Base-by-base conservation (phyloP, 2,329 filamentous ascomycete genomes). In the Grosmannia penicillata region DNA sequence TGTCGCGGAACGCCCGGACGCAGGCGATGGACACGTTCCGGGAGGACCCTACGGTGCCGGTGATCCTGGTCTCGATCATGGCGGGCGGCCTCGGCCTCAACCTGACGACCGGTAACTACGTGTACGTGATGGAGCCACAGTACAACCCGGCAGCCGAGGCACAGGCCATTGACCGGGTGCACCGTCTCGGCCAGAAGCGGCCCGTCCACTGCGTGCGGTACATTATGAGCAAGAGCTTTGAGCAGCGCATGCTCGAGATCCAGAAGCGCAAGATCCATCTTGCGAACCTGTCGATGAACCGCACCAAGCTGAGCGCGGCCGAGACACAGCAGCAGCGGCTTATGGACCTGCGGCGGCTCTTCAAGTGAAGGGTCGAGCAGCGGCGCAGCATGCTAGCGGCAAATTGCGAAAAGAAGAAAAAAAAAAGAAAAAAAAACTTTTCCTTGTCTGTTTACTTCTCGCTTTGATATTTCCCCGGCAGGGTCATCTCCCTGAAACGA, bases 91-190 rank as follows among this genome's bases (percentile, higher is more conserved):
- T 95, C 14, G 89, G 89, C 13, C 75, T 96, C 28, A 96, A 96
- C 53, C 64, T 96, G 39, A 95, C 87, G 0, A 68, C 82, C 0
- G 89, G 80, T 24, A 91, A 78, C 53, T 81, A 74, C 39, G 89
- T 93, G 13, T 96, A 91, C 55, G 82, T 96, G 50, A 96, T 98
- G 89, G 91, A 98, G 56, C 91, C 91, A 6, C 87, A 95, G 53
- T 98, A 89, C 63, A 98, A 98, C 52, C 91, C 91, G 0, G 87
- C 86, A 0, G 85, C 87, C 0, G 89, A 98, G 57, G 83, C 86
- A 6, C 91, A 98, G 59, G 91, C 91, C 2, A 72, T 96, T 8
- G 91, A 96, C 55, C 83, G 91, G 23, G 84, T 98, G 6, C 87
- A 94, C 56, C 78, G 87, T 15, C 65, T 95, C 2, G 87, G 91